These are phyloP conservation scores for Heliosperma pusillum DNA, from an alignment of 148 eudicot species.

Conservation along the genomic window DNA sequence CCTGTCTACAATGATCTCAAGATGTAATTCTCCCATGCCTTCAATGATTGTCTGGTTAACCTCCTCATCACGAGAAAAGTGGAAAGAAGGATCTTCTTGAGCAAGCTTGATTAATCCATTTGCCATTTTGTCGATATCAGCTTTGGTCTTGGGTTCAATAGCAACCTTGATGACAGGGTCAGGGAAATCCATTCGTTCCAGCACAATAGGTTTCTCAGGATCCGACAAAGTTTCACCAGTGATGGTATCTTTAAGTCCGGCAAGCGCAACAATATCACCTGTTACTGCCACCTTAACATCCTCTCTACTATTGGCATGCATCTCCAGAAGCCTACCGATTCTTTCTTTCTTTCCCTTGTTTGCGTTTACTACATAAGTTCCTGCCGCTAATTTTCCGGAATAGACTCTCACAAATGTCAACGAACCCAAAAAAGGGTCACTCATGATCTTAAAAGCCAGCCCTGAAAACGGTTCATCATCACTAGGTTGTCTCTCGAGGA, in stretches of 20 bases:
- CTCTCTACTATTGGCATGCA: conserved; percentile 98
- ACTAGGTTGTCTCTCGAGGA: conserved; percentile 56
- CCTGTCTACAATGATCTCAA: conserved; percentile 95
- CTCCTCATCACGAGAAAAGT: conserved; percentile 96
- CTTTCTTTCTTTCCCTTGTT: conserved; percentile 98
- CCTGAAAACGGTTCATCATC: conserved; percentile 95
- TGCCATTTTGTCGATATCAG: conserved; percentile 91
- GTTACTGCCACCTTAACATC: conserved; percentile 80
- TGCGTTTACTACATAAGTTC: conserved; percentile 81
- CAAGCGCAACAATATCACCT: conserved; percentile 95
- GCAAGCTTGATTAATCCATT: conserved; percentile 85
- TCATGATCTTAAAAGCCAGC: conserved; percentile 96
- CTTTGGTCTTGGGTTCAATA: conserved; percentile 97
- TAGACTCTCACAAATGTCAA: conserved; percentile 92
- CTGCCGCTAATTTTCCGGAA: conserved; percentile 81
- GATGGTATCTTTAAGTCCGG: conserved; percentile 90
- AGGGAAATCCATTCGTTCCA: conserved; percentile 98
- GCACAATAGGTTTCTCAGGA: conserved; percentile 70
- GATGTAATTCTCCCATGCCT: conserved; percentile 99
- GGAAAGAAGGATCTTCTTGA: conserved; percentile 99
- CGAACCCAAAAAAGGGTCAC: conserved; percentile 89
- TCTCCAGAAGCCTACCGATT: conserved; percentile 90
- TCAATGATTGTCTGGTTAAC: conserved; percentile 89
- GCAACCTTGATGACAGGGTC: conserved; percentile 99
- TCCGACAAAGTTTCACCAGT: conserved; percentile 95